Evolutionary conservation across 305 asterid species (phyloP), one percentile per base, ranked within the genome.

Genomic region (Fraxinus latifolia): DNA sequence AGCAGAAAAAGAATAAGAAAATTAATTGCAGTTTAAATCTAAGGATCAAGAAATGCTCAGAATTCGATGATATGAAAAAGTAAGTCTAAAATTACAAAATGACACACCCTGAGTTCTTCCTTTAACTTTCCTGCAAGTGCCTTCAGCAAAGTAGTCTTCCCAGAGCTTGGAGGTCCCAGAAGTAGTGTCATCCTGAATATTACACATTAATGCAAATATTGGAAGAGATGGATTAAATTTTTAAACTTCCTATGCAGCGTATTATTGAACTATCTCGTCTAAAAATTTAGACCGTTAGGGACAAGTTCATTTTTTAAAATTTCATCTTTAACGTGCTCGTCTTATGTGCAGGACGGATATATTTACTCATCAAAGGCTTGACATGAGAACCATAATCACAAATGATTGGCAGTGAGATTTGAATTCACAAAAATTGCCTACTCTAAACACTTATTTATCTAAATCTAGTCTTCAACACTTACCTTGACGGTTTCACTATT

Each of bases 81-180:
- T 83, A 62, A 60, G 70, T 71, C 31, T 19, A 8, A 29, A 53
- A 71, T 33, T 0, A 32, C 65, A 58, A 42, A 50, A 74, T 27
- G 79, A 32, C 85, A 14, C 36, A 89, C 91, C 85, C 83, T 84
- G 31, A 90, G 88, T 77, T 88, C 87, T 27, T 84, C 60, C 36
- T 88, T 89, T 77, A 87, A 85, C 77, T 86, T 85, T 77, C 88
- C 91, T 0, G 91, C 88, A 74, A 88, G 90, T 79, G 89, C 88
- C 82, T 81, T 79, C 75, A 85, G 50, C 73, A 88, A 81, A 50
- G 86, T 88, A 23, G 88, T 88, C 47, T 88, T 88, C 32, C 91
- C 91, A 3, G 90, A 82, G 32, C 90, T 84, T n/a, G 91, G 91
- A 36, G 91, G 91, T 37, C 91, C 91, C 73, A 88, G 76, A 83